Percentiles rank a stretch among this genome's conserved stretches.
Conservation (phyloP, 2,329 filamentous ascomycete genomes). For the Colletotrichum lupini region DNA sequence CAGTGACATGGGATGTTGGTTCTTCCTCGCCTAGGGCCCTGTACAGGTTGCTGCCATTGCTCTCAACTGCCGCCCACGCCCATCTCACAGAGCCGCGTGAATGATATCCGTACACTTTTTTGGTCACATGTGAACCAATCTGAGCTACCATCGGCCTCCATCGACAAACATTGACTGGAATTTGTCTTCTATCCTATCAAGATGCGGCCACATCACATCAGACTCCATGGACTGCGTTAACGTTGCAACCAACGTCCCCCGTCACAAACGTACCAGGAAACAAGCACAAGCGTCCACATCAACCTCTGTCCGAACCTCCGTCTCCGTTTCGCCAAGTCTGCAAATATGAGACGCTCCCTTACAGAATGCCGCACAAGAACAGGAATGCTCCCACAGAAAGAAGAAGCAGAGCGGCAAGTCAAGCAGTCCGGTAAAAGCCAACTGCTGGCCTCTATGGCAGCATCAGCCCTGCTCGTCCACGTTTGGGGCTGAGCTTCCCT, state of each 20-base stretch:
- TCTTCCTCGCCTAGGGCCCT: neutral
- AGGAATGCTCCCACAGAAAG: no score
- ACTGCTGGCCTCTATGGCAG: neutral
- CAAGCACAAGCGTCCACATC: neutral
- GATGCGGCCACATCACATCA: neutral
- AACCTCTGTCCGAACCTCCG: constrained; percentile 15
- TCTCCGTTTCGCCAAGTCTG: constrained; percentile 24
- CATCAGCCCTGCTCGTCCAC: constrained; percentile 20
- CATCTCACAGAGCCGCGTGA: neutral
- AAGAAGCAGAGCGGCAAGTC: no score
- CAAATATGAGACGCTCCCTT: constrained; percentile 21
- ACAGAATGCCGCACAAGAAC: neutral
- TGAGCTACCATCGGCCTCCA: no score
- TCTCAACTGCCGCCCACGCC: neutral
- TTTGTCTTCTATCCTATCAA: neutral
- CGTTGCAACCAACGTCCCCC: neutral
- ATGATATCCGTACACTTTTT: neutral
- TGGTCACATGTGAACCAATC: no score
- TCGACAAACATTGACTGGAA: neutral
- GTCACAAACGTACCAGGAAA: neutral
- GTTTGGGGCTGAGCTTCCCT: constrained; percentile 34
- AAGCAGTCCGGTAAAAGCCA: neutral
- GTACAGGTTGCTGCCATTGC: neutral
- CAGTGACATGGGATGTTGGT: no score
- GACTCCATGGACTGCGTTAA: no score